Conservation (phyloP, 75 land plant genomes). For the Pseudotsuga menziesii region DNA sequence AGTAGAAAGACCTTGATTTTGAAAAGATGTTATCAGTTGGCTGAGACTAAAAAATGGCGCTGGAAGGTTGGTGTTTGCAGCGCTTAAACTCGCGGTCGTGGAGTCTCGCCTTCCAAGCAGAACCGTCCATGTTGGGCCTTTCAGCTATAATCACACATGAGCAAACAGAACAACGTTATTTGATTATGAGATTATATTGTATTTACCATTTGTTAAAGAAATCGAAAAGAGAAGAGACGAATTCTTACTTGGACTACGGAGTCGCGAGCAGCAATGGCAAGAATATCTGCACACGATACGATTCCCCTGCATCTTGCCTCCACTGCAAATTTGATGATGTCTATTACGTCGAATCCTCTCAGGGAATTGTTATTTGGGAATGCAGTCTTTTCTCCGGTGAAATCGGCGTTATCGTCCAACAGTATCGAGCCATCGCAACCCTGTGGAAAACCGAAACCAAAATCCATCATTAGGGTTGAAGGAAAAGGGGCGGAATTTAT, state of each 20-base stretch:
- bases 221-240: not conserved
- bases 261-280: conserved; percentile 44
- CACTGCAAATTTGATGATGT: conserved; percentile 31
- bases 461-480: no score
- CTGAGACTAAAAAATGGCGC: conserved; percentile 6
- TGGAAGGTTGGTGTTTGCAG: conserved; percentile 26
- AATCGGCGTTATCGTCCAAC: conserved; percentile 32
- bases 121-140: conserved; percentile 43
- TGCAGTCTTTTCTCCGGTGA: conserved; percentile 42
- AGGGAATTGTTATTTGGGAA: conserved; percentile 12
- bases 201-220: not conserved
- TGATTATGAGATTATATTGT: not conserved
- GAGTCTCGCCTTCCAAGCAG: conserved; percentile 44
- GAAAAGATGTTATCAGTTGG: conserved; percentile 16
- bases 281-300: conserved; percentile 59
- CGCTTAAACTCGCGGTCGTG: conserved; percentile 19
- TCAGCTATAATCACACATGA: conserved; percentile 18
- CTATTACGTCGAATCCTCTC: conserved; percentile 33
- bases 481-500: no score
- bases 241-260: conserved; percentile 16
- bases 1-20: conserved; percentile 14
- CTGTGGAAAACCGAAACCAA: conserved; percentile 1
- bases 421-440: conserved; percentile 56
- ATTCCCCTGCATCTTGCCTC: conserved; percentile 27
- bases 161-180: not conserved